These are phyloP conservation scores for Apiotrichum gracile DNA, from an alignment of 1,284 basidiomycete species.

Conservation along the genomic window DNA sequence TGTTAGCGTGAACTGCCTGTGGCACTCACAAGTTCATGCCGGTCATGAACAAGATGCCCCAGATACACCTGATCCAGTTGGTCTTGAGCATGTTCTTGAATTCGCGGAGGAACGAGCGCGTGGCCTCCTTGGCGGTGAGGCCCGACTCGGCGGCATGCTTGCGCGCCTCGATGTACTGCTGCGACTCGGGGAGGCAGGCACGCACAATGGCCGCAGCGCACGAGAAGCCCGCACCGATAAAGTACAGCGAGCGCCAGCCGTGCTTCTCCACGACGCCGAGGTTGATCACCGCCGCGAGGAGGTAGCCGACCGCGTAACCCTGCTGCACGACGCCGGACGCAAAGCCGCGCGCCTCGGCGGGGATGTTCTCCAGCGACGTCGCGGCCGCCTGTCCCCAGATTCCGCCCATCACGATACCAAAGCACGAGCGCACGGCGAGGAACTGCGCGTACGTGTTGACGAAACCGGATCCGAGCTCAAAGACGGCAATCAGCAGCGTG, in stretches of 20 bases:
- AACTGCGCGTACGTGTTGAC: constrained; percentile 50
- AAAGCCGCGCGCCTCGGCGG: constrained; percentile 76
- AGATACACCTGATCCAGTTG: constrained; percentile 79
- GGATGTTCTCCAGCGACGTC: constrained; percentile 74
- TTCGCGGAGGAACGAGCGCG: constrained; percentile 67
- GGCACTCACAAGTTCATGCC: constrained; percentile 91
- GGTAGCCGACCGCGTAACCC: constrained; percentile 60
- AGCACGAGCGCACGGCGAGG: constrained; percentile 56
- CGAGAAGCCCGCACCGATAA: constrained; percentile 60
- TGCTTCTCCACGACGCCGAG: constrained; percentile 50
- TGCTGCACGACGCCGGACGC: constrained; percentile 79
- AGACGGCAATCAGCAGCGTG: constrained; percentile 61
- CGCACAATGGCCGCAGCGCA: constrained; percentile 69
- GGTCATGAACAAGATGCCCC: constrained; percentile 56
- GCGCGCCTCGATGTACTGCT: constrained; percentile 57
- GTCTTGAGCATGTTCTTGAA: constrained; percentile 65
- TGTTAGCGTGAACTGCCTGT: too few relatives aligned
- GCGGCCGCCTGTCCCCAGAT: constrained; percentile 48
- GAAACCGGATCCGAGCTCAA: constrained; percentile 66
- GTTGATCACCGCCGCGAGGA: constrained; percentile 64
- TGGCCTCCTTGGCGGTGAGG: constrained; percentile 51
- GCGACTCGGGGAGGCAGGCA: constrained; percentile 69
- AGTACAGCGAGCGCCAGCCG: constrained; percentile 52
- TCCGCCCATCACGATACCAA: constrained; percentile 77
- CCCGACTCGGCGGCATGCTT: constrained; percentile 37